These are phyloP conservation scores for Cryptomeria japonica DNA, from an alignment of 75 land plant species.

Conservation along the genomic window DNA sequence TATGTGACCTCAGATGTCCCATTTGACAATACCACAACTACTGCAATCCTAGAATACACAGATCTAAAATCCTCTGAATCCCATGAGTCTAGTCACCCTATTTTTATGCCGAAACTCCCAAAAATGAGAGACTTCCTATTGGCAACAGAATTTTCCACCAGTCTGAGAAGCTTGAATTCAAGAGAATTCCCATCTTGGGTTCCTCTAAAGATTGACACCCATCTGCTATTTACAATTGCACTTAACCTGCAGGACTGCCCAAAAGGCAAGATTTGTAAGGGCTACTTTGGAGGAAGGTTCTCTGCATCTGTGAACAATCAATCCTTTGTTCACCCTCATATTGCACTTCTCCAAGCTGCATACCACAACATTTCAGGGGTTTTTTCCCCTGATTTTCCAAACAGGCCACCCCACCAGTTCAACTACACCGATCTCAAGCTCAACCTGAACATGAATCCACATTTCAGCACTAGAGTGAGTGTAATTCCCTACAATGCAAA, in stretches of 20 bases:
- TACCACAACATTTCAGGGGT: slow-evolving; percentile 15
- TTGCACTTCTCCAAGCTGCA: slow-evolving; percentile 14
- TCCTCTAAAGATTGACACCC: slow-evolving; percentile 44
- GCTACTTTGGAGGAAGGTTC: slow-evolving; percentile 16
- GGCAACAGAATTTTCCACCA: slow-evolving; percentile 20
- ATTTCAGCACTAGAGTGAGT: slow-evolving; percentile 22
- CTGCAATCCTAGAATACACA: slow-evolving; percentile 28
- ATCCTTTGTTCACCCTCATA: slow-evolving; percentile 27
- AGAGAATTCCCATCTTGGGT: slow-evolving; percentile 36
- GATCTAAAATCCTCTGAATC: slow-evolving; percentile 13
- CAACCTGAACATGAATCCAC: slow-evolving; percentile 30
- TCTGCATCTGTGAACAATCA: slow-evolving; percentile 46
- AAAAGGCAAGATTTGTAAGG: slow-evolving; percentile 32
- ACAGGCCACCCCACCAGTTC: slow-evolving; percentile 15
- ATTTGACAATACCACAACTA: slow-evolving; percentile 28
- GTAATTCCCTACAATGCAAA: slow-evolving; percentile 31
- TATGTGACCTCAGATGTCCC: slow-evolving; percentile 39
- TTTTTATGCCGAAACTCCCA: slow-evolving; percentile 10
- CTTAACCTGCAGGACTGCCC: slow-evolving; percentile 53
- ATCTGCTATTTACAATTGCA: slow-evolving; percentile 45
- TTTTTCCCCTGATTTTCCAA: slow-evolving; percentile 30
- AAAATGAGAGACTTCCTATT: slow-evolving; percentile 7
- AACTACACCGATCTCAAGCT: slow-evolving; percentile 27
- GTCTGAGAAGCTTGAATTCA: slow-evolving; percentile 35
- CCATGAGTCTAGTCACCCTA: slow-evolving; percentile 5